Percentiles rank a stretch among this genome's conserved stretches.
These are phyloP conservation scores for Porcisia hertigi DNA, from an alignment of 208 protist species.

Conservation along the genomic window DNA sequence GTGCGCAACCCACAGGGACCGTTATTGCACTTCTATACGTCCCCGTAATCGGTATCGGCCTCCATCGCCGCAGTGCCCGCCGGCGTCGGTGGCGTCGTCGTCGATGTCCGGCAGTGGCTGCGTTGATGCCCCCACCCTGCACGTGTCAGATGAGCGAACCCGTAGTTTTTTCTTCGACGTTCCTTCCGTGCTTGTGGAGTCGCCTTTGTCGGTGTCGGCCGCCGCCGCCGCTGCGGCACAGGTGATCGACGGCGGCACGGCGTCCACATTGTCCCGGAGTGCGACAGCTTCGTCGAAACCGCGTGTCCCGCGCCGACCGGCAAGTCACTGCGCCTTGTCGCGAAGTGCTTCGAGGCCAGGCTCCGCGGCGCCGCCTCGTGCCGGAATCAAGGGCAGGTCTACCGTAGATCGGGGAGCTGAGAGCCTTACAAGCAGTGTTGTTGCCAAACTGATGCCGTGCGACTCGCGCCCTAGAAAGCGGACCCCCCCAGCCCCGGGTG, in stretches of 20 bases:
- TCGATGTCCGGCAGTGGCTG: background rate
- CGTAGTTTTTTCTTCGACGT: conserved; percentile 29
- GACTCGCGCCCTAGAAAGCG: background rate
- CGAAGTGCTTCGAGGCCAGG: background rate
- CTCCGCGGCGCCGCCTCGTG: background rate
- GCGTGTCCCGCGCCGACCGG: background rate
- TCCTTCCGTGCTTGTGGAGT: conserved; percentile 15
- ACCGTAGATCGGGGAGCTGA: background rate
- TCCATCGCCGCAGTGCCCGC: background rate
- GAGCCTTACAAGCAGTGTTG: background rate
- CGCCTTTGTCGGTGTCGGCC: conserved; percentile 20
- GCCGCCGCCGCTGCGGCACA: conserved; percentile 18
- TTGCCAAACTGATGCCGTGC: background rate
- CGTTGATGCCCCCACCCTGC: background rate
- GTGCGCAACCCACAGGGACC: background rate
- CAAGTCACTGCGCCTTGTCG: background rate
- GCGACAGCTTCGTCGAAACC: background rate
- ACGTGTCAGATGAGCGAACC: conserved; percentile 1
- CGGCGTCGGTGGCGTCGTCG: background rate
- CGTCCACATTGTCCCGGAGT: background rate
- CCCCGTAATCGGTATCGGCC: background rate
- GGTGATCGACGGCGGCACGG: conserved; percentile 9
- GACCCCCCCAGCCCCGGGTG: background rate
- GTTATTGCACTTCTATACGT: conserved; percentile 1
- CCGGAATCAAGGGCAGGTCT: background rate